Conservation (phyloP, 2,329 filamentous ascomycete genomes). For the Rugonectria rugulosa region DNA sequence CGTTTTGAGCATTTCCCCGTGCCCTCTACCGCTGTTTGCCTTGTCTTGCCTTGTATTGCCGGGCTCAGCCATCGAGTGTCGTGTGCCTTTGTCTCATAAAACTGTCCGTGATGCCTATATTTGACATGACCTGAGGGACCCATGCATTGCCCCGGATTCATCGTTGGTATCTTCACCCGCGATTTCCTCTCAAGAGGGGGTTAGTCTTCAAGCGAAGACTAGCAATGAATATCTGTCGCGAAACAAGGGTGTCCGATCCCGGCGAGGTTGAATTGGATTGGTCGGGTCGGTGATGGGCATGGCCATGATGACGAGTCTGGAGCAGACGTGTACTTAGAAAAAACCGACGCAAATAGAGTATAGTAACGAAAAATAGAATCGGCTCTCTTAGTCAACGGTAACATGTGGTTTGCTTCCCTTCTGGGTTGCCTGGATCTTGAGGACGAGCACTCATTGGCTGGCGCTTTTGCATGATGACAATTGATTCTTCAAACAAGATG, state of each 20-base stretch:
- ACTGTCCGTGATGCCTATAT: background rate
- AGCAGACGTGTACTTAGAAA: too few relatives aligned
- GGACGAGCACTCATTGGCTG: constrained; percentile 27
- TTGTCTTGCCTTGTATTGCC: background rate
- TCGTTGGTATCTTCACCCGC: constrained; percentile 11
- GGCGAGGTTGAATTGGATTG: too few relatives aligned
- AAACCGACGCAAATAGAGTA: constrained; percentile 14
- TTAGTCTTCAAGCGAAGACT: too few relatives aligned
- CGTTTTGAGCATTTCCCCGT: too few relatives aligned
- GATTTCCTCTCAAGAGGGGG: constrained; percentile 11
- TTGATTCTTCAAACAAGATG: constrained; percentile 41
- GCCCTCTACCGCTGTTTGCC: background rate
- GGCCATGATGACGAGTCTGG: too few relatives aligned
- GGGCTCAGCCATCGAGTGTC: background rate
- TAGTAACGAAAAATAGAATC: constrained; percentile 8
- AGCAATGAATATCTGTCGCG: too few relatives aligned
- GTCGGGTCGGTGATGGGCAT: too few relatives aligned
- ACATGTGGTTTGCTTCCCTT: constrained; percentile 22
- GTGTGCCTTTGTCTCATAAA: background rate
- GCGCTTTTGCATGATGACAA: constrained; percentile 35
- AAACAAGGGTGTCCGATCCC: too few relatives aligned
- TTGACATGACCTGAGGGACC: background rate
- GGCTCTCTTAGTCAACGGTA: constrained; percentile 5
- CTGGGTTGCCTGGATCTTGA: constrained; percentile 13
- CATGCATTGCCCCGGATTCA: constrained; percentile 12